Base-by-base conservation (phyloP, 164 flowering plant species). In the Nelumbo lutea region DNA sequence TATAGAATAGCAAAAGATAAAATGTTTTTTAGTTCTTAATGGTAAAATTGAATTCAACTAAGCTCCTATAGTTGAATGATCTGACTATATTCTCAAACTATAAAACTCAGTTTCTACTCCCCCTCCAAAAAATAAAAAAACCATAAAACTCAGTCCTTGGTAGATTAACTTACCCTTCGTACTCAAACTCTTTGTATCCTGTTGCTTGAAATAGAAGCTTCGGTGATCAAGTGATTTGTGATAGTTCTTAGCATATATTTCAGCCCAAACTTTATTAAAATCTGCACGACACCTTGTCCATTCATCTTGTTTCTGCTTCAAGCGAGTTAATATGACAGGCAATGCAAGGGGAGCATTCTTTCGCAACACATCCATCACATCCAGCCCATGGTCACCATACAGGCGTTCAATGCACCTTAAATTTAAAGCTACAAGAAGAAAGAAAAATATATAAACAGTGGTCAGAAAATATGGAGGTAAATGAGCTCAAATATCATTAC, bases 161-260 rank as follows among this genome's bases (percentile, higher is more conserved):
- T 7, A 51, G 11, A 51, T 61, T 64, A 62, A 59, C 68, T 63
- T 81, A 90, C 99, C 92, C 89, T 95, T 95, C 50, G 91, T 77
- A 77, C 97, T 88, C 85, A 88, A 85, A 81, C 89, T 92, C 86
- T 95, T 95, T 63, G 96, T 76, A 71, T 95, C 99, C 71, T 95
- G 99, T 79, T 95, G 99, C 87, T 95, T 95, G 76, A 95, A 95
- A 76, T 95, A 92, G 82, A 95, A 92, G 79, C 99, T 92, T 11
- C 97, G 91, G 64, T 92, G 97, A 75, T 95, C 99, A 69, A 92
- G 94, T 6, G 99, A 92, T 69, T 92, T 92, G 79, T 90, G 93
- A 70, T 95, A 86, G 79, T 92, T 92, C 79, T 90, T 89, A 6
- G 94, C 68, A 79, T 89, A 90, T 59, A 90, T 86, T 50, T 90